phyloP scores from a whole-genome alignment of 257 asterid genomes.

The Solanum bulbocastanum region DNA sequence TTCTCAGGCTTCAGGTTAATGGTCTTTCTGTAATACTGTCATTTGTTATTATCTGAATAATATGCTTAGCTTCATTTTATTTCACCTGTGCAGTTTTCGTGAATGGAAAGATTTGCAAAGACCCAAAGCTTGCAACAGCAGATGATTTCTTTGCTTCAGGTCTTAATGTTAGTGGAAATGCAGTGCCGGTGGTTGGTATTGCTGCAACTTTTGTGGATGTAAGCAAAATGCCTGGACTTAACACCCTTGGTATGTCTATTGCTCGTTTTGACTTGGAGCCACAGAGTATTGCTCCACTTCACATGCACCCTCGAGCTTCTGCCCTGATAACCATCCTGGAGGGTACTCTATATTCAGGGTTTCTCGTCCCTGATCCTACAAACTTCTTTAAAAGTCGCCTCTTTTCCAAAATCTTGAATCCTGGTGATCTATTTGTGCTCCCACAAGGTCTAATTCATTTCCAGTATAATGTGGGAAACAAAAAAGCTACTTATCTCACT shows the following conservation, averaged over 20 bases:
- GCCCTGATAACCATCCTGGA: not conserved
- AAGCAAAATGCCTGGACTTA: not conserved
- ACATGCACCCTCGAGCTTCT: not conserved
- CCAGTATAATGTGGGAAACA: not conserved
- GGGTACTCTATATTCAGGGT: not conserved
- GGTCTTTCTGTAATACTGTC: too few species aligned
- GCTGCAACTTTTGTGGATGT: not conserved
- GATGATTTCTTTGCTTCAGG: not conserved
- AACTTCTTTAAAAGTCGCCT: not conserved
- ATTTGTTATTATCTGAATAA: too few species aligned
- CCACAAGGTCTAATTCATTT: not conserved
- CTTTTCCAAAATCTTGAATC: not conserved
- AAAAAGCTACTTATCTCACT: not conserved
- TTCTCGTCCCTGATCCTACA: not conserved
- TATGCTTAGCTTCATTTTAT: too few species aligned
- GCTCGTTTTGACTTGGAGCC: not conserved
- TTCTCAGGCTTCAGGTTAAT: not conserved
- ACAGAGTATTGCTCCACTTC: not conserved
- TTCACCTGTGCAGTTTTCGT: not conserved
- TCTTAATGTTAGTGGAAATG: not conserved
- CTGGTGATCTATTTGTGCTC: not conserved
- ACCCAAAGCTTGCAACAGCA: not conserved
- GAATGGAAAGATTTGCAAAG: not conserved
- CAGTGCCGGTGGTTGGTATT: not conserved
- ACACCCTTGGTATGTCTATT: not conserved